Base-by-base conservation (phyloP, 2,329 filamentous ascomycete species). In the Claviceps sp. region DNA sequence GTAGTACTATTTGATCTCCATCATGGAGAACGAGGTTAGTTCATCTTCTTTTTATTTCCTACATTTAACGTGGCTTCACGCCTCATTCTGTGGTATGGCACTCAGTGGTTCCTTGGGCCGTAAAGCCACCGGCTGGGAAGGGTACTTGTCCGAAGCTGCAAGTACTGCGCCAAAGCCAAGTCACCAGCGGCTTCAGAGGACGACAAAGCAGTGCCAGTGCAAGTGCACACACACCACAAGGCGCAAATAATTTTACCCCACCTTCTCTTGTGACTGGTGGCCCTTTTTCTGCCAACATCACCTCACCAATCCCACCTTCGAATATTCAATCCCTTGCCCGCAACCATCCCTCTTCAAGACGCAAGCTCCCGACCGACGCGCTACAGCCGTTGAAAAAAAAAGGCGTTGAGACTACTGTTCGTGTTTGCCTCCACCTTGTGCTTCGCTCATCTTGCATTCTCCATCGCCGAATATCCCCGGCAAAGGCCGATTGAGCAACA, bases 21-120 rank as follows among this genome's bases (percentile, higher is more conserved):
- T 49, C 54, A 60, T 60, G 58, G 57, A 59, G 45, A 55, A 55
- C 52, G 53, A 55, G 50, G 58, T 56, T 41, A 55, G 58, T 60
- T 5, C 30, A 9, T 26, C 16, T 22, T 48, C 8, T 37, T 45
- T 5, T 26, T 42, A 2, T 38, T 11, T 30, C n/a, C 13, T 30
- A 30, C 26, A 3, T 43, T 16, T 5, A 5, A 18, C 13, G 13
- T 24, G 18, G 34, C 34, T 38, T 24, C 22, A 8, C 9, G 18
- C 45, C 11, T 18, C 30, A 18, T 37, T n/a, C 11, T 37, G 9
- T 34, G 45, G 2, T 18, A 34, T 18, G 41, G 11, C 13, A 43
- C n/a, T 18, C 8, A 18, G 40, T 42, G 16, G n/a, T 9, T 41
- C 4, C 8, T 16, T 43, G 41, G 41, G 41, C 41, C 22, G 41